Conservation (phyloP, 441 rosid species). For the Eutrema salsugineum region DNA sequence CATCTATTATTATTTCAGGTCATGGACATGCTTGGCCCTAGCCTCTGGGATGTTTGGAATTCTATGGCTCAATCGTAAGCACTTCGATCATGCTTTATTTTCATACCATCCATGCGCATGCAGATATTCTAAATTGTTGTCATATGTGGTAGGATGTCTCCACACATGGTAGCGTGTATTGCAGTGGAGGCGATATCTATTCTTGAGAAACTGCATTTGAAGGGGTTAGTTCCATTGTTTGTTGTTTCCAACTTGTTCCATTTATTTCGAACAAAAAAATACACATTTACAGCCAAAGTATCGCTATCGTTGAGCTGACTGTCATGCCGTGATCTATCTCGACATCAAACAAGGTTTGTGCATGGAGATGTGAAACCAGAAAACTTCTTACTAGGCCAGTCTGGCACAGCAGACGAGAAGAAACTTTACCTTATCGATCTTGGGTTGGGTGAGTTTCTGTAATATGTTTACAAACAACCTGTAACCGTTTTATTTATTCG, state of each 20-base stretch:
- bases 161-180: conserved; percentile 86
- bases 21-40: conserved; percentile 98
- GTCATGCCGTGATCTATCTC: conserved; percentile 8
- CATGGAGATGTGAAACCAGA: conserved; percentile 98
- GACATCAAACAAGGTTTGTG: conserved; percentile 65
- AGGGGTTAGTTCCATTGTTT: conserved; percentile 55
- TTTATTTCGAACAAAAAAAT: neutral
- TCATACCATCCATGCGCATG: neutral
- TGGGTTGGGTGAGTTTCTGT: conserved; percentile 71
- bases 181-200: conserved; percentile 97
- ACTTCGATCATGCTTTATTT: conserved; percentile 4
- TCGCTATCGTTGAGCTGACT: conserved; percentile 5
- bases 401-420: conserved; percentile 87
- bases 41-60: conserved; percentile 99
- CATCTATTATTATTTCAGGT: conserved; percentile 52
- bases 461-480: neutral
- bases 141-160: conserved; percentile 66
- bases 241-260: neutral
- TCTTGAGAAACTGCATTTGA: conserved; percentile 85
- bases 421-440: conserved; percentile 92
- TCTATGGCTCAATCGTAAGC: conserved; percentile 78
- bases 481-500: neutral
- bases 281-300: neutral
- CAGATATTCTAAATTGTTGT: conserved; percentile 14
- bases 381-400: conserved; percentile 88